A percentile compares a stretch with the other conserved stretches of the same genome.
phyloP scores from a whole-genome alignment of 2,329 filamentous ascomycete species.

The Colletotrichum simmondsii region DNA sequence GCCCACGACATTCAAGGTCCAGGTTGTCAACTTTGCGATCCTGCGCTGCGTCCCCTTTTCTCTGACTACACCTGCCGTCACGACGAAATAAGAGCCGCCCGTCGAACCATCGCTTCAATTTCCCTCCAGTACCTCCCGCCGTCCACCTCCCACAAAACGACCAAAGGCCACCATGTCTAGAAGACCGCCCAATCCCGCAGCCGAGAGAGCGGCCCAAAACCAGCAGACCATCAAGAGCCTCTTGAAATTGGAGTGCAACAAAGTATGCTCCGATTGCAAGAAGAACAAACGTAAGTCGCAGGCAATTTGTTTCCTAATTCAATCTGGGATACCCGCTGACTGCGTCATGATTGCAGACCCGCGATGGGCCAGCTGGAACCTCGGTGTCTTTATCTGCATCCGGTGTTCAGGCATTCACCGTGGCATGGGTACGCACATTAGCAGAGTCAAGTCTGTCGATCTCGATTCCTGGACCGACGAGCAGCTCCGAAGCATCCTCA shows the following conservation, averaged over 20 bases:
- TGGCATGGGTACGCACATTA: constrained; percentile 99
- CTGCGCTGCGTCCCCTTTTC: constrained; percentile 10
- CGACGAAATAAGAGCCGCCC: not conserved
- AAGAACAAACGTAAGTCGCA: constrained; percentile 87
- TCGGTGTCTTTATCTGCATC: constrained; percentile 97
- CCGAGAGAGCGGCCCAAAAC: constrained; percentile 92
- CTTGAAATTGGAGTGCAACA: constrained; percentile 94
- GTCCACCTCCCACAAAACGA: not conserved
- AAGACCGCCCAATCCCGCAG: constrained; percentile 79
- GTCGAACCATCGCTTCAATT: not conserved
- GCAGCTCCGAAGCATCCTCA: constrained; percentile 91
- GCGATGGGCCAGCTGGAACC: constrained; percentile 98
- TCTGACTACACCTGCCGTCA: not conserved
- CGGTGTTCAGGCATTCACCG: constrained; percentile 98
- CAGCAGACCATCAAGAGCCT: constrained; percentile 93
- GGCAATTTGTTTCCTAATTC: not conserved
- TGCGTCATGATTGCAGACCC: constrained; percentile 71
- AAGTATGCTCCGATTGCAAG: constrained; percentile 98
- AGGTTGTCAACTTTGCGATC: constrained; percentile 27
- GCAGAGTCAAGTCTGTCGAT: constrained; percentile 96
- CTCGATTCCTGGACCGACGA: constrained; percentile 99
- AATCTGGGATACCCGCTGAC: constrained; percentile 13
- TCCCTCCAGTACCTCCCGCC: not conserved
- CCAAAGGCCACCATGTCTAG: constrained; percentile 73
- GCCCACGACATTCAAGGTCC: constrained; percentile 19